Base-by-base conservation (phyloP, 1,284 basidiomycete species). In the Chondrostereum purpureum region DNA sequence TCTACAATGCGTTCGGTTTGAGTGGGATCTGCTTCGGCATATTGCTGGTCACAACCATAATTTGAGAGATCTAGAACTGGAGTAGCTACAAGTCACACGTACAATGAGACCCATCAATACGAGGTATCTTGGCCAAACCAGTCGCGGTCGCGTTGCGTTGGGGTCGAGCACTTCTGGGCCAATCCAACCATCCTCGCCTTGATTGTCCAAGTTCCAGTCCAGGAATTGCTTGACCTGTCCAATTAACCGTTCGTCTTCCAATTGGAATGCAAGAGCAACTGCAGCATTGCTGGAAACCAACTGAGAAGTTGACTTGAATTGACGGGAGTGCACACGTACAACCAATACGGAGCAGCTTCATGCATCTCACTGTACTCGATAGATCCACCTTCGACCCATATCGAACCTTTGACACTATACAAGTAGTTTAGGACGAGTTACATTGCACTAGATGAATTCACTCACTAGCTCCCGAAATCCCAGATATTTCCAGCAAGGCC, bases 351-450 rank as follows among this genome's bases (percentile, higher is more conserved):
- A 11, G 64, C 64, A 23, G 64, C 54, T 48, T 69, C 67, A 39
- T 68, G 66, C 66, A 69, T 68, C 11, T 64, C 60, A 13, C 64
- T 66, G 42, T 69, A 69, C 48, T 69, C 66, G 31, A 68, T 61
- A 1, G 61, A 64, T 14, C 67, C 66, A 5, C 64, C 64, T 52
- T 63, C 56, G 11, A 67, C 60, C 66, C 67, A 67, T 41, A 69
- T 68, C 4, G 66, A 68, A 2, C 65, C 65, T 40, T 62, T 64
- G 3, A 68, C 65, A 44, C 65, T 67, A 39, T 4, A 22, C 11
- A 41, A n/a, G n/a, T n/a, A n/a, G n/a, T n/a, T n/a, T n/a, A n/a
- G n/a, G 6, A 36, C 13, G 23, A 42, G 12, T 18, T 14, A 21
- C 36, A 14, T 4, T 19, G 22, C 5, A 20, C 16, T 6, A 36